phyloP scores from a whole-genome alignment of 108 stramenopile species.

The Schizochytrium sp. region DNA sequence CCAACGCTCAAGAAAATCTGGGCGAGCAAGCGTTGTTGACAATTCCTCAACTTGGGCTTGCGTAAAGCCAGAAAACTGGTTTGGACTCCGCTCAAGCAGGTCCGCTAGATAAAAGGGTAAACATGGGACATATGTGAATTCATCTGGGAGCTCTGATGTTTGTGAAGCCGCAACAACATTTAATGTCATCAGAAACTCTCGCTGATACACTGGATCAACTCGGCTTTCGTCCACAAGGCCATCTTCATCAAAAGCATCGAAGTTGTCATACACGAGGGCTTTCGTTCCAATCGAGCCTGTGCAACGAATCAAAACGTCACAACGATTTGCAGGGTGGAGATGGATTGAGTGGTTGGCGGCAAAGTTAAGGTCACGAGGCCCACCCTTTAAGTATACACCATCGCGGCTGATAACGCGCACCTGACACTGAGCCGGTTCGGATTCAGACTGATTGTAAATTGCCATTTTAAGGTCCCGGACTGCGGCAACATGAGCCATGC shows the following conservation, averaged over 20 bases:
- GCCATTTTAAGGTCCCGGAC: conserved; percentile 36
- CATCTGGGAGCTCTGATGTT: conserved; percentile 15
- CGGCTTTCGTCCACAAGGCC: conserved; percentile 14
- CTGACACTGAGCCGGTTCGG: not conserved
- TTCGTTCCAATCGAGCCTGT: not conserved
- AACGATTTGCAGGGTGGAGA: conserved; percentile 38
- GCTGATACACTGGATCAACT: not conserved
- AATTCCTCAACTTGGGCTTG: not conserved
- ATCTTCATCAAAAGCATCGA: conserved; percentile 23
- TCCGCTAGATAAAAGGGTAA: conserved; percentile 50
- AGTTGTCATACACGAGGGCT: conserved; percentile 49
- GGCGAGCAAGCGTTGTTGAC: not conserved
- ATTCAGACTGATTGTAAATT: not conserved
- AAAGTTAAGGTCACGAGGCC: conserved; percentile 47
- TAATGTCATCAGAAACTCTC: conserved; percentile 8
- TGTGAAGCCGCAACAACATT: not conserved
- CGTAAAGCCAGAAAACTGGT: conserved; percentile 1
- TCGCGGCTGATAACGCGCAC: conserved; percentile 24
- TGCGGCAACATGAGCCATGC: conserved; percentile 19
- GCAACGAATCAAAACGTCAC: conserved; percentile 32
- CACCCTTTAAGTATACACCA: conserved; percentile 11
- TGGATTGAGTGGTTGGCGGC: not conserved
- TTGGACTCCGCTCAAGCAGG: not conserved
- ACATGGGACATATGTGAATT: not conserved
- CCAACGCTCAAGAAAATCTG: conserved; percentile 6